phyloP scores from a whole-genome alignment of 1,284 basidiomycete genomes.

The Xerocomus tenax region DNA sequence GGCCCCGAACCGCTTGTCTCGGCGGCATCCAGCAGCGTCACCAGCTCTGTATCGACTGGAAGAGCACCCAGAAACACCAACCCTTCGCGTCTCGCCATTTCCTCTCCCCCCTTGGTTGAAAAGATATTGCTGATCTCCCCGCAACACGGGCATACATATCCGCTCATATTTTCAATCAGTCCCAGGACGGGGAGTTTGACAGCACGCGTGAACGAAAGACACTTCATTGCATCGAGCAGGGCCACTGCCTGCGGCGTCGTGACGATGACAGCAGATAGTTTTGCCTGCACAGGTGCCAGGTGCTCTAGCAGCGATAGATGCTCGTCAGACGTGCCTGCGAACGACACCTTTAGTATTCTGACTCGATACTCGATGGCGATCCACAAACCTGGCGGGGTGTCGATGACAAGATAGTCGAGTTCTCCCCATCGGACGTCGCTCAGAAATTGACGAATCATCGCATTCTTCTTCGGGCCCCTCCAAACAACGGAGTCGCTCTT shows the following conservation, averaged over 20 bases:
- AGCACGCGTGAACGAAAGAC: constrained; percentile 87
- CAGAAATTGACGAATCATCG: constrained; percentile 97
- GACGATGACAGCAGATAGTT: constrained; percentile 80
- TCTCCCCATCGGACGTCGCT: constrained; percentile 95
- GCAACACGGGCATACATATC: constrained; percentile 94
- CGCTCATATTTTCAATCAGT: constrained; percentile 97
- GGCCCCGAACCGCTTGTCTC: constrained; percentile 22
- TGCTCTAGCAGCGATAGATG: constrained; percentile 94
- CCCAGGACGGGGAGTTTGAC: constrained; percentile 86
- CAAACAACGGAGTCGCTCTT: constrained; percentile 92
- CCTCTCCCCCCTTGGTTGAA: constrained; percentile 87
- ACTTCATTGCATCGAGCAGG: constrained; percentile 91
- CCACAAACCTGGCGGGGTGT: constrained; percentile 87
- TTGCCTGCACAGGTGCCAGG: constrained; percentile 75
- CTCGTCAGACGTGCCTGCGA: constrained; percentile 90
- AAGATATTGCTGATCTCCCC: constrained; percentile 92
- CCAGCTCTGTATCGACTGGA: constrained; percentile 90
- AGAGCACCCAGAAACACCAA: constrained; percentile 81
- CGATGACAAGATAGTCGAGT: constrained; percentile 91
- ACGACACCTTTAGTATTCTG: constrained; percentile 8
- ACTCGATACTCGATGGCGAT: constrained; percentile 1
- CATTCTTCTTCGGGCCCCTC: constrained; percentile 99
- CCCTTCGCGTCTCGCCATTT: constrained; percentile 70
- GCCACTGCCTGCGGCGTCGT: constrained; percentile 98
- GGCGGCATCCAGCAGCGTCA: constrained; percentile 76